phyloP scores from a whole-genome alignment of 106 monocot species.

The Platanthera guangdongensis region DNA sequence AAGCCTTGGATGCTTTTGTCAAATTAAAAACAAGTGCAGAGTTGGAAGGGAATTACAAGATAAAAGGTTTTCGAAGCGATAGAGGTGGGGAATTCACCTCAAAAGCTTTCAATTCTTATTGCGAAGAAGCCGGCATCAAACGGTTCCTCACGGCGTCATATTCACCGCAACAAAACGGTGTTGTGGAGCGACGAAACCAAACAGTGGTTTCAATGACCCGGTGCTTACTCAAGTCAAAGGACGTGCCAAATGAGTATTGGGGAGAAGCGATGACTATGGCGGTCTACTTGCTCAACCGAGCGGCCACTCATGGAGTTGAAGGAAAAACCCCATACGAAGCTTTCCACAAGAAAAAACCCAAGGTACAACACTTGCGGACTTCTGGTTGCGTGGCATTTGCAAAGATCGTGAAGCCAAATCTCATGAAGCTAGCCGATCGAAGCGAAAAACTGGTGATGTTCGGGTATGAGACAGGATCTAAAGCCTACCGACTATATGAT shows the following conservation, averaged over 20 bases:
- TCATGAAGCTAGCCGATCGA: neutral
- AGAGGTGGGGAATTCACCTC: constrained; percentile 11
- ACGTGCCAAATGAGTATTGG: constrained; percentile 7
- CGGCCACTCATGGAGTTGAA: constrained; percentile 3
- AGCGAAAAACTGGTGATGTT: too few species aligned
- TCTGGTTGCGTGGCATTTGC: constrained; percentile 13
- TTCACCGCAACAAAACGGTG: constrained; percentile 20
- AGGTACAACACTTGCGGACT: constrained; percentile 11
- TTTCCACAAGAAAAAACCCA: neutral
- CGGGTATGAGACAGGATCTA: too few species aligned
- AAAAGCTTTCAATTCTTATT: neutral
- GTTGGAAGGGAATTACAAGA: too few species aligned
- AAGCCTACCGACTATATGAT: too few species aligned
- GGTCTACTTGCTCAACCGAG: constrained; percentile 7
- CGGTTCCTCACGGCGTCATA: neutral
- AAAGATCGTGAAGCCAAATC: neutral
- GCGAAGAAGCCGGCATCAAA: constrained; percentile 1
- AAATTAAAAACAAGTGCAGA: too few species aligned
- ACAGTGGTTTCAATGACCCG: constrained; percentile 14
- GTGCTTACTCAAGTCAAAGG: constrained; percentile 9
- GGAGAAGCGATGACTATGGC: constrained; percentile 9
- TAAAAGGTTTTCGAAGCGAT: constrained; percentile 1
- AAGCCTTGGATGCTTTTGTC: too few species aligned
- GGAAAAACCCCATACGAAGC: constrained; percentile 20
- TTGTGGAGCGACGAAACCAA: constrained; percentile 14